Base-by-base conservation (phyloP, 305 asterid species). In the Euphrasia arctica region DNA sequence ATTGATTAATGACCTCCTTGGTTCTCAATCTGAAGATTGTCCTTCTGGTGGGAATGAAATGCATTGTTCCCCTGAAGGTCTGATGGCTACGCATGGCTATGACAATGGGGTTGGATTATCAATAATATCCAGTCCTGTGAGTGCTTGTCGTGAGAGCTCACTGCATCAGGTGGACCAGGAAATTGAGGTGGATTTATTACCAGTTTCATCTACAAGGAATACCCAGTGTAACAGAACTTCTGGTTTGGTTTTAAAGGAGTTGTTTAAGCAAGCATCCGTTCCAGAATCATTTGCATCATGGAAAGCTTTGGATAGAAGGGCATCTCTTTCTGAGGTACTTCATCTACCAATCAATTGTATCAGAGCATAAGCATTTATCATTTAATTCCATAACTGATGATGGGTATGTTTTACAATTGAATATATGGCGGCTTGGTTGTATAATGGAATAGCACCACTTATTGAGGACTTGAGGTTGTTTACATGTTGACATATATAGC, bases 1-100 rank as follows among this genome's bases (percentile, higher is more conserved):
- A 74, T 71, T 94, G 77, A 86, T 94, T 70, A 75, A 74, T 70
- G 75, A 69, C 68, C 89, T 94, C 65, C 82, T 83, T 34, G 79
- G 73, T 50, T 72, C 79, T 68, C 76, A 74, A 59, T 68, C 85
- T 65, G 69, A 69, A 69, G 91, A 79, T 72, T 60, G 69, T 72
- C 76, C 83, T 69, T 75, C 76, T 70, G 72, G 65, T 79, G 81
- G 66, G 65, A 65, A 60, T 66, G 79, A 73, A 58, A 61, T 54
- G 73, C 72, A 59, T 66, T 66, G 36, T 70, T 68, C 82, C 70
- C 73, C 73, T 39, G 64, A 67, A 43, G 66, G 63, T 51, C 78
- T 59, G 41, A 54, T 64, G 70, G 66, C 62, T 18, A 51, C 72
- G 58, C 48, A 28, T 65, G 70, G 60, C 64, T 67, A 72, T 67